Percentiles rank a stretch among this genome's conserved stretches.
Conservation (phyloP, 371 early-diverging fungal genomes). For the Mucor indicus region DNA sequence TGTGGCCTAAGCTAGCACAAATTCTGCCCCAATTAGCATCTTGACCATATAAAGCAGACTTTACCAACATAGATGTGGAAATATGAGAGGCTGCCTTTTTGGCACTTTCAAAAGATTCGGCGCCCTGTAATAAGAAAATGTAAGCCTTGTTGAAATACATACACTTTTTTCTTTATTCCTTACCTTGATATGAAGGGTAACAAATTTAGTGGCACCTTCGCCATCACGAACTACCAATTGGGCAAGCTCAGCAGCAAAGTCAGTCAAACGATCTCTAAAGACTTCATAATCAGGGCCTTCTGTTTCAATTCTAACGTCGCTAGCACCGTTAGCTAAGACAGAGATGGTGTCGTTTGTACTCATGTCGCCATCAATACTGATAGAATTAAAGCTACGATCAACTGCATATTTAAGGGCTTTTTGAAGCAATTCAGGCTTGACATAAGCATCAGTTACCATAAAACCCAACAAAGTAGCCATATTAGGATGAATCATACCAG, state of each 20-base stretch:
- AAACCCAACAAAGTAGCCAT: conserved; percentile 92
- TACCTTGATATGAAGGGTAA: conserved; percentile 85
- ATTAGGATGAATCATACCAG: conserved; percentile 94
- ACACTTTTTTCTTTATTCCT: neutral
- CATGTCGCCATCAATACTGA: conserved; percentile 94
- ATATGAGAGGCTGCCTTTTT: conserved; percentile 85
- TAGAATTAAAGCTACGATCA: conserved; percentile 91
- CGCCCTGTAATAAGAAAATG: conserved; percentile 49
- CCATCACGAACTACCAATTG: conserved; percentile 90
- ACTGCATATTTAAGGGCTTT: conserved; percentile 77
- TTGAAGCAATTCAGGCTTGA: conserved; percentile 63
- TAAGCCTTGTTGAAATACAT: neutral
- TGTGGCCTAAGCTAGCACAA: conserved; percentile 56
- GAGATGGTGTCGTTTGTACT: conserved; percentile 94
- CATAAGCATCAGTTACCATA: conserved; percentile 81
- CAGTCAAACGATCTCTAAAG: conserved; percentile 74
- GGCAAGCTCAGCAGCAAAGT: conserved; percentile 81
- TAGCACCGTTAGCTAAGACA: conserved; percentile 85
- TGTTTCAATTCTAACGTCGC: conserved; percentile 45
- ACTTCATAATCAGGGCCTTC: conserved; percentile 56
- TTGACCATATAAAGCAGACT: conserved; percentile 92
- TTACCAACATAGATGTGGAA: conserved; percentile 89
- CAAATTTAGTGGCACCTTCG: conserved; percentile 96
- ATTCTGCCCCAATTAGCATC: conserved; percentile 97
- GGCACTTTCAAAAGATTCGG: conserved; percentile 69